A percentile compares a stretch with the other conserved stretches of the same genome.
phyloP scores from a whole-genome alignment of 1,139 yeast species.

The Suhomyces wounanorum region DNA sequence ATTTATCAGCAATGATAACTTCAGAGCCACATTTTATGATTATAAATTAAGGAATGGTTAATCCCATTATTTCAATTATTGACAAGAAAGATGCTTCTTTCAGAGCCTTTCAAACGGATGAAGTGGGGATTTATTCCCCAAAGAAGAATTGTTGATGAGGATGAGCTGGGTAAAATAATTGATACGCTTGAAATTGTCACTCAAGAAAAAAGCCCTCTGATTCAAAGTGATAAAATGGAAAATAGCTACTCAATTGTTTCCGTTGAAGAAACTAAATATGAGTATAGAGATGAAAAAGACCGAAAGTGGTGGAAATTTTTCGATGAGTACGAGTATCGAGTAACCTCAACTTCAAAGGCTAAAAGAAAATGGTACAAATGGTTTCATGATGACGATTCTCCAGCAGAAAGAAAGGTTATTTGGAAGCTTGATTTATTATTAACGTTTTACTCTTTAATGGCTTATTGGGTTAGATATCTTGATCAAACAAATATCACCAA shows the following conservation, averaged over 20 bases:
- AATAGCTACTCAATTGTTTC: background rate
- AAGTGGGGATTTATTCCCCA: slow-evolving; percentile 53
- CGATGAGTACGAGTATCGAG: slow-evolving; percentile 61
- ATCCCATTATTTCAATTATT: background rate
- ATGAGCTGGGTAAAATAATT: slow-evolving; percentile 8
- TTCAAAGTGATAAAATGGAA: background rate
- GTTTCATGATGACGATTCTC: slow-evolving; percentile 58
- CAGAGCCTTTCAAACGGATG: slow-evolving; percentile 27
- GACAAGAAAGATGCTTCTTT: background rate
- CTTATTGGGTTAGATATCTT: slow-evolving; percentile 69
- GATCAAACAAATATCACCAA: slow-evolving; percentile 61
- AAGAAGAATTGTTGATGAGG: slow-evolving; percentile 45
- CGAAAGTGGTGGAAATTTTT: slow-evolving; percentile 64
- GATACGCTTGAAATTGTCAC: slow-evolving; percentile 1
- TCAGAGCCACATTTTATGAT: background rate
- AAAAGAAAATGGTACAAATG: slow-evolving; percentile 58
- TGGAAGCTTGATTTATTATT: slow-evolving; percentile 62
- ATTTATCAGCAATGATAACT: background rate
- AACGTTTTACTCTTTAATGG: slow-evolving; percentile 58
- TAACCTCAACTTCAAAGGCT: slow-evolving; percentile 33
- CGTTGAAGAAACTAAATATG: slow-evolving; percentile 20
- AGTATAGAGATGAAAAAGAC: slow-evolving; percentile 60
- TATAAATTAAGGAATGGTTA: background rate
- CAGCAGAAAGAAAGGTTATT: slow-evolving; percentile 54
- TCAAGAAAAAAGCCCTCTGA: background rate